phyloP scores from a whole-genome alignment of 495 filamentous ascomycete species.

The Coniosporium apollinis region DNA sequence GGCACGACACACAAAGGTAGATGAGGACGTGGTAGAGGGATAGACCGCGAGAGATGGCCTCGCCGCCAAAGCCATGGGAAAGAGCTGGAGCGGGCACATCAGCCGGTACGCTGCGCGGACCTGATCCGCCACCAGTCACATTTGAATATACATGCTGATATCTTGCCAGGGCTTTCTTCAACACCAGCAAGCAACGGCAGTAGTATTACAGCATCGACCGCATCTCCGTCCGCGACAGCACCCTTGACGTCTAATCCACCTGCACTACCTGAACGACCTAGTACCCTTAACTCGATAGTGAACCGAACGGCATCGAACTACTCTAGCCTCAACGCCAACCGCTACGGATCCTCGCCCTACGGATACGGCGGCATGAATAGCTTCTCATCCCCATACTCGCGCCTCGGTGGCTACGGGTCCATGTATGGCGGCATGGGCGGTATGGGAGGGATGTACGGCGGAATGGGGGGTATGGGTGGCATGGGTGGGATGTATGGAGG shows the following conservation, averaged over 20 bases:
- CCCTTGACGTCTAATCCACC: constrained; percentile 42
- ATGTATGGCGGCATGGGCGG: constrained; percentile 26
- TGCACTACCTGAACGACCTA: constrained; percentile 64
- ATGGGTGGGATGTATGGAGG: constrained; percentile 42
- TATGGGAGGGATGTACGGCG: constrained; percentile 16
- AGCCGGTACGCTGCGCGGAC: constrained; percentile 21
- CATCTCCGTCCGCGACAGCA: constrained; percentile 24
- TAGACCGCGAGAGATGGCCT: constrained; percentile 4
- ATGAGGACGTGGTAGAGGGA: background rate
- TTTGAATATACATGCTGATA: background rate
- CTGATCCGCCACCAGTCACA: no score
- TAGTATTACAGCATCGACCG: no score
- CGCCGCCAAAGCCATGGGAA: constrained; percentile 96
- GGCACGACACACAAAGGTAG: no score
- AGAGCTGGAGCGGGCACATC: constrained; percentile 45
- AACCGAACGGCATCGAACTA: constrained; percentile 74
- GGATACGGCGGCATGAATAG: constrained; percentile 31
- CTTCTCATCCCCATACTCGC: constrained; percentile 50
- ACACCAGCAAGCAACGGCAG: no score
- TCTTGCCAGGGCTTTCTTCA: background rate
- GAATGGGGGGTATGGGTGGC: constrained; percentile 26
- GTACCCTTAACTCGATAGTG: constrained; percentile 56
- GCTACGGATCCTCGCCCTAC: constrained; percentile 35
- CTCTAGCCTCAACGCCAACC: constrained; percentile 37
- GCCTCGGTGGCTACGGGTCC: constrained; percentile 32